These are phyloP conservation scores for Pythium dissimile DNA, from an alignment of 352 stramenopile species.

Conservation along the genomic window DNA sequence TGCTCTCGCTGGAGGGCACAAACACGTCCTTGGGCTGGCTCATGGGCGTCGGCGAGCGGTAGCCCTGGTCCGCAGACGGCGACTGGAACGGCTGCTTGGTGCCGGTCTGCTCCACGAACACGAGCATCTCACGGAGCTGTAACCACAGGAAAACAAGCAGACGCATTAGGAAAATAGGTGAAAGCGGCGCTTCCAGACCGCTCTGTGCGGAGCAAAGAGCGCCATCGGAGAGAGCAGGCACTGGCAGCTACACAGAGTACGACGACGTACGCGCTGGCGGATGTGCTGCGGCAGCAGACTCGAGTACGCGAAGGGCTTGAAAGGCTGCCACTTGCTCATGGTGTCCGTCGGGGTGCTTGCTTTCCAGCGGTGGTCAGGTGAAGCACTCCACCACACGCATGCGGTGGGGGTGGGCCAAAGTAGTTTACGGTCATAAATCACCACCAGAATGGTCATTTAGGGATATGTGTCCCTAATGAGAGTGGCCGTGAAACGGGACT, in stretches of 20 bases:
- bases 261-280: constrained; percentile 51
- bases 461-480: background rate
- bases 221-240: background rate
- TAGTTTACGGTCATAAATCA: constrained; percentile 20
- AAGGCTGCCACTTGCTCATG: constrained; percentile 84
- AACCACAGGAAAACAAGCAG: background rate
- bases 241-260: background rate
- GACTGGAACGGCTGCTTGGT: constrained; percentile 72
- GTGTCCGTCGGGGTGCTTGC: constrained; percentile 14
- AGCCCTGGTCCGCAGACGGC: constrained; percentile 55
- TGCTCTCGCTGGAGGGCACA: constrained; percentile 67
- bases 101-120: constrained; percentile 79
- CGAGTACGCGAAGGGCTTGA: constrained; percentile 79
- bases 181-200: background rate
- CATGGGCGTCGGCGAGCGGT: constrained; percentile 74
- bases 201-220: background rate
- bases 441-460: constrained; percentile 23
- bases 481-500: background rate
- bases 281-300: constrained; percentile 62
- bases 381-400: constrained; percentile 18
- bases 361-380: constrained; percentile 13
- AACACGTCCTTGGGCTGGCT: constrained; percentile 62
- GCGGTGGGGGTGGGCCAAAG: background rate
- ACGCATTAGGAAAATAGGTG: too few species aligned
- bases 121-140: constrained; percentile 74